Percentiles rank a stretch among this genome's conserved stretches.
Conservation (phyloP, 1,284 basidiomycete genomes). For the Mycosarcoma mackinlayi region DNA sequence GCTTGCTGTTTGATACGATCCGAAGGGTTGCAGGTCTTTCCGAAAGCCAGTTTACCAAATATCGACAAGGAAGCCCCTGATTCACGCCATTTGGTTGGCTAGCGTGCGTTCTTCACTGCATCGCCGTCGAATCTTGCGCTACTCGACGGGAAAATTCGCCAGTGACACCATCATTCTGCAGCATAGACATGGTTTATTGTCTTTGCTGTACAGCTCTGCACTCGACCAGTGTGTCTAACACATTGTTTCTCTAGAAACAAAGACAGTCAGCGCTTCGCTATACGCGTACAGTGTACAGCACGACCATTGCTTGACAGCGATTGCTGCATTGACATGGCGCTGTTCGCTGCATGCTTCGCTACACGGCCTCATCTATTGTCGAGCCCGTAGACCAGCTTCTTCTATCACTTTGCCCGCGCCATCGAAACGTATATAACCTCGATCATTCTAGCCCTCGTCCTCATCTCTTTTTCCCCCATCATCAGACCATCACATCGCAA, state of each 20-base stretch:
- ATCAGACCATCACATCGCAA: slow-evolving; percentile 22
- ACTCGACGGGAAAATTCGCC: too few species aligned
- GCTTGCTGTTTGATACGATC: neutral
- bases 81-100: slow-evolving; percentile 12
- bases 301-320: neutral
- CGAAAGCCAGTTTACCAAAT: neutral
- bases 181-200: neutral
- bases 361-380: too few species aligned
- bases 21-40: too few species aligned
- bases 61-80: slow-evolving; percentile 1
- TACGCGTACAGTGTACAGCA: neutral
- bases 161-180: neutral
- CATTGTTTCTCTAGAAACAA: neutral
- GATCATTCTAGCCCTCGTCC: slow-evolving; percentile 3
- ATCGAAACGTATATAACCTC: slow-evolving; percentile 17
- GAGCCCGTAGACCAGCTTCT: too few species aligned
- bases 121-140: too few species aligned
- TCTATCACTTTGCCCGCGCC: too few species aligned
- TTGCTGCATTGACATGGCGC: too few species aligned
- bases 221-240: neutral
- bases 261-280: neutral
- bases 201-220: neutral
- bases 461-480: slow-evolving; percentile 10
- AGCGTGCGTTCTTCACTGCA: neutral
- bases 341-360: slow-evolving; percentile 1